These are phyloP conservation scores for Sextonia rubra DNA, from an alignment of 164 flowering plant genomes.

Conservation along the genomic window DNA sequence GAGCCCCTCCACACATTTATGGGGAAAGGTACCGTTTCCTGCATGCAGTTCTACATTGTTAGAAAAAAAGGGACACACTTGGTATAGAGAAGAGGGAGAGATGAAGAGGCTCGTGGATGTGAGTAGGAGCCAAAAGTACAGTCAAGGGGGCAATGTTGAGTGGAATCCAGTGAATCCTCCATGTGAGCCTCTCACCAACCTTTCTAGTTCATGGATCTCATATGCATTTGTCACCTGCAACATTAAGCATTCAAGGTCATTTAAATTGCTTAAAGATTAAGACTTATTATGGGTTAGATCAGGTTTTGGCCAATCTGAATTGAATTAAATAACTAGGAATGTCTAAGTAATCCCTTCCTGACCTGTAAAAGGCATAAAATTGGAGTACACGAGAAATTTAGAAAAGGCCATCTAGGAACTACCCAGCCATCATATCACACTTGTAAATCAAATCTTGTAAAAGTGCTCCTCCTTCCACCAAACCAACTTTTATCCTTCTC, in stretches of 20 bases:
- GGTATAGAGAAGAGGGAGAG: constrained; percentile 9
- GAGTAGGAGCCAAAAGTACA: constrained; percentile 20
- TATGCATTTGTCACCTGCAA: constrained; percentile 42
- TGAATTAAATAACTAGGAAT: too few relatives aligned
- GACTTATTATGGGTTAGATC: too few relatives aligned
- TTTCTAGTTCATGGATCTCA: constrained; percentile 39
- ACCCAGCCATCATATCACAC: too few relatives aligned
- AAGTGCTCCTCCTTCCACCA: too few relatives aligned
- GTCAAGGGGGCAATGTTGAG: constrained; percentile 32
- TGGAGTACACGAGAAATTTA: too few relatives aligned
- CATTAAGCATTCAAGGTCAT: constrained; percentile 15
- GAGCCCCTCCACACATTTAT: neutral
- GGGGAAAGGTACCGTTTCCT: neutral
- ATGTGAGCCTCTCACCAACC: constrained; percentile 39
- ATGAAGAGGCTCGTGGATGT: constrained; percentile 8
- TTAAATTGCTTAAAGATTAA: neutral
- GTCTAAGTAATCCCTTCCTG: too few relatives aligned
- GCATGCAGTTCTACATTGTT: neutral
- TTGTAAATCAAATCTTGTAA: too few relatives aligned
- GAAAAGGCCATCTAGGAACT: too few relatives aligned
- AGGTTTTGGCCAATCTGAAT: too few relatives aligned
- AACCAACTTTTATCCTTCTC: too few relatives aligned
- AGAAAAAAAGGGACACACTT: constrained; percentile 6
- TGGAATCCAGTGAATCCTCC: constrained; percentile 37
- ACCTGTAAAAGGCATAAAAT: too few relatives aligned